A percentile compares a stretch with the other conserved stretches of the same genome.
These are phyloP conservation scores for Penicillium sp. DNA, from an alignment of 2,329 filamentous ascomycete genomes.

Conservation along the genomic window DNA sequence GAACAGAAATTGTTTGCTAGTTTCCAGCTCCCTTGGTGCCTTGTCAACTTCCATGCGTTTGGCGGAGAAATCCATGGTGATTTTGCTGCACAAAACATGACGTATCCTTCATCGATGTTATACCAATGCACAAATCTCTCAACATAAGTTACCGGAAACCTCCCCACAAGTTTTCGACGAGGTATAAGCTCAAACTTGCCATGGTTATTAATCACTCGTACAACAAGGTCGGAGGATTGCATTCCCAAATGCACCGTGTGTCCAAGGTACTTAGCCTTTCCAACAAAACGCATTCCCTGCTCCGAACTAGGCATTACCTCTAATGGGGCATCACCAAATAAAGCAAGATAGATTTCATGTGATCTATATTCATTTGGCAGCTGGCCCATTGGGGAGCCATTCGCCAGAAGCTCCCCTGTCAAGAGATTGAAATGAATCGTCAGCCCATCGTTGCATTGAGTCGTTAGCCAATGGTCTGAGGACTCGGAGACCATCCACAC, in stretches of 20 bases:
- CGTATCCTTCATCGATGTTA: slow-evolving; percentile 20
- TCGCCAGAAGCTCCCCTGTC: slow-evolving; percentile 30
- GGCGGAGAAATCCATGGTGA: slow-evolving; percentile 25
- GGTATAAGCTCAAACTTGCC: not conserved
- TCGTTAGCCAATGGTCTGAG: not conserved
- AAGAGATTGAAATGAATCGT: slow-evolving; percentile 29
- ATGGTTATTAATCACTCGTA: not conserved
- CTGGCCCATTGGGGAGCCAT: slow-evolving; percentile 26
- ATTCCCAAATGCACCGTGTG: not conserved
- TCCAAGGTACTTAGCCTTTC: not conserved
- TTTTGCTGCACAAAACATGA: slow-evolving; percentile 30
- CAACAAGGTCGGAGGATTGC: not conserved
- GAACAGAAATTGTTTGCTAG: slow-evolving; percentile 13
- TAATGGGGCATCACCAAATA: not conserved
- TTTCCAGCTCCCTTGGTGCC: slow-evolving; percentile 21
- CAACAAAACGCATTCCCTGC: not conserved
- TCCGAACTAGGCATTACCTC: not conserved
- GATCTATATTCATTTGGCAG: slow-evolving; percentile 25
- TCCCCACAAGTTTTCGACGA: slow-evolving; percentile 12
- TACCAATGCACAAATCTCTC: slow-evolving; percentile 49
- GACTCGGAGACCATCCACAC: slow-evolving; percentile 11
- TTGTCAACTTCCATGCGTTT: not conserved
- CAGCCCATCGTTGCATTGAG: slow-evolving; percentile 9
- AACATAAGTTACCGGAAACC: slow-evolving; percentile 35
- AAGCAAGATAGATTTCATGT: slow-evolving; percentile 16